These are phyloP conservation scores for Chenopodium quinoa DNA, from an alignment of 148 eudicot genomes.

Conservation along the genomic window DNA sequence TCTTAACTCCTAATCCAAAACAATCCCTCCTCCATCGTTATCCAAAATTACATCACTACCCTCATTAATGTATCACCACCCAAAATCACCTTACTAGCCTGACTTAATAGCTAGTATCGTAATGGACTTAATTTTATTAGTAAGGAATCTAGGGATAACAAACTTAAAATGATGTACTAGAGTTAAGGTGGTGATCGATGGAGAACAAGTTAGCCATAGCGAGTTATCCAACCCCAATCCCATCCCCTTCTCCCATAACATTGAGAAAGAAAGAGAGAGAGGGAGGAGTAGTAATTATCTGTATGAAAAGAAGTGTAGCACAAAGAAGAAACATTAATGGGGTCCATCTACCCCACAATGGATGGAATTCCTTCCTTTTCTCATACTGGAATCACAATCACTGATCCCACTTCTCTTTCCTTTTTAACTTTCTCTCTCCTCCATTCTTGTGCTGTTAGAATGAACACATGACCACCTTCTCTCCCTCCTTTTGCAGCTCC, in stretches of 20 bases:
- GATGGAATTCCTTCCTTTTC: not conserved
- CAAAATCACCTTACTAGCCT: no score
- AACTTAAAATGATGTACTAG: no score
- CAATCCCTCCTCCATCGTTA: not conserved
- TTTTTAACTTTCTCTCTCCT: conserved; percentile 1
- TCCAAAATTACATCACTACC: not conserved
- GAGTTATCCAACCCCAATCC: no score
- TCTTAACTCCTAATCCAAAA: not conserved
- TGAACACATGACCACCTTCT: conserved; percentile 21
- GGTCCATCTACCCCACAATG: conserved; percentile 18
- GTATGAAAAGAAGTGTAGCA: conserved; percentile 26
- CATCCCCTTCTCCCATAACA: no score
- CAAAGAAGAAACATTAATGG: conserved; percentile 24
- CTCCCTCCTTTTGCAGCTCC: conserved; percentile 15
- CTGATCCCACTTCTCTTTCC: conserved; percentile 15
- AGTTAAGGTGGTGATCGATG: no score
- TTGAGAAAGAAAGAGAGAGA: no score
- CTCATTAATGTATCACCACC: no score
- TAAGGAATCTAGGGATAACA: no score
- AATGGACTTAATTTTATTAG: no score
- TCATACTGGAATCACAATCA: conserved; percentile 21
- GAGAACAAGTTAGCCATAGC: not conserved
- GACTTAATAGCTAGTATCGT: no score
- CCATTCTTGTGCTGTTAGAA: not conserved
- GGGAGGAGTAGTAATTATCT: conserved; percentile 2